Percentiles rank a stretch among this genome's conserved stretches.
Evolutionary conservation across 805 yeast species (phyloP).

Genomic region (Lachancea quebecensis): DNA sequence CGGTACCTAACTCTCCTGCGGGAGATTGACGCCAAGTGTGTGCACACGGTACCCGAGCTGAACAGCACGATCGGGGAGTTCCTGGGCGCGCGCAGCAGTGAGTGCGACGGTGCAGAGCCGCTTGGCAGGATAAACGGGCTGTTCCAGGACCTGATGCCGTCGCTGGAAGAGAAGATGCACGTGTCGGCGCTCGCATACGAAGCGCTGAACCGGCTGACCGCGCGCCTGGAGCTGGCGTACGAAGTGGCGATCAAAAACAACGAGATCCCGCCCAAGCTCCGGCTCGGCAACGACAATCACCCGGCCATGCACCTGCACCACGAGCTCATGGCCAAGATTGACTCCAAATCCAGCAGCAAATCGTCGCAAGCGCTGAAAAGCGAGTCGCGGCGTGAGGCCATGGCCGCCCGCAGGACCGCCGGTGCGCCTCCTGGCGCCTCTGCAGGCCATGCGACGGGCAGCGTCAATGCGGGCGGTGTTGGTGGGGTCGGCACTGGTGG

Average conservation of each 20-base stretch:
- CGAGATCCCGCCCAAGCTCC: conserved; percentile 75
- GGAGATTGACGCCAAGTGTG: conserved; percentile 93
- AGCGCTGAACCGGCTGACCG: conserved; percentile 57
- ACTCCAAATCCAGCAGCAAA: conserved; percentile 25
- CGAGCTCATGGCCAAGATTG: conserved; percentile 31
- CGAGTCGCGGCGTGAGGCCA: conserved; percentile 85
- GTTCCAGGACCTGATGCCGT: conserved; percentile 72
- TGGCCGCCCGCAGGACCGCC: conserved; percentile 57
- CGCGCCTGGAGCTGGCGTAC: conserved; percentile 73
- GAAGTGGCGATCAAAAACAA: conserved; percentile 56
- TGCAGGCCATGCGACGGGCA: too few relatives aligned
- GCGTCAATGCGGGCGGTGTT: background rate
- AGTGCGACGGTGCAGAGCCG: conserved; percentile 23
- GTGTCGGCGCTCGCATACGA: conserved; percentile 90
- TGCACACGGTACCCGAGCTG: conserved; percentile 62
- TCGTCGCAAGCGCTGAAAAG: conserved; percentile 71
- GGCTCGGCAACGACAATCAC: conserved; percentile 76
- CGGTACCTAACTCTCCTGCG: conserved; percentile 80
- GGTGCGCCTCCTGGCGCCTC: background rate
- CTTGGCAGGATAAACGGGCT: conserved; percentile 34
- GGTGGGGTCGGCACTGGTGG: conserved; percentile 7
- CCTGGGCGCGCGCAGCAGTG: conserved; percentile 3
- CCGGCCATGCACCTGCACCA: conserved; percentile 65
- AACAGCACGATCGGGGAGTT: conserved; percentile 33
- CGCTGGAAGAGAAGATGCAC: conserved; percentile 95